Percentiles rank a stretch among this genome's conserved stretches.
Evolutionary conservation across 345 rosid species (phyloP).

Genomic region (Theobroma cacao): DNA sequence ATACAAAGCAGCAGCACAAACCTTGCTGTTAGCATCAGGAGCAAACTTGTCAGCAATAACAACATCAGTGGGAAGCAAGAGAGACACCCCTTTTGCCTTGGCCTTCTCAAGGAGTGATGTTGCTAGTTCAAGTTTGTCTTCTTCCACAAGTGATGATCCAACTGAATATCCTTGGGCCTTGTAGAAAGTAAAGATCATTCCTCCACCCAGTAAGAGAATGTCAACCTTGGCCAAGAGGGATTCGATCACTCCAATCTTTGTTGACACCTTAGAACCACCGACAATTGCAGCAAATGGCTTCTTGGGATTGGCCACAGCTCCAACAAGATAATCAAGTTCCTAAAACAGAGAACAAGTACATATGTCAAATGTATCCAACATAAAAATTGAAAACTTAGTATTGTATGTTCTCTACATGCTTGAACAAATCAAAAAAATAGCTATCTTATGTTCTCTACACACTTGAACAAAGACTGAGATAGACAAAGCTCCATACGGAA

Average conservation of each 20-base stretch:
- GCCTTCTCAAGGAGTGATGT: slow-evolving; percentile 82
- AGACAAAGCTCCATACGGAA: not conserved
- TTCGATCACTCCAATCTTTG: slow-evolving; percentile 92
- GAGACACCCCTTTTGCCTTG: slow-evolving; percentile 83
- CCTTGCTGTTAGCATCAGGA: slow-evolving; percentile 89
- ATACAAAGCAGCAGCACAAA: slow-evolving; percentile 19
- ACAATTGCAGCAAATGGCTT: slow-evolving; percentile 96
- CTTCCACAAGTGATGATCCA: slow-evolving; percentile 93
- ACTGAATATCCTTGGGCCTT: slow-evolving; percentile 85
- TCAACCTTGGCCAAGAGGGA: slow-evolving; percentile 84
- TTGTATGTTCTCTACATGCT: not conserved
- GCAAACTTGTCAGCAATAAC: slow-evolving; percentile 92
- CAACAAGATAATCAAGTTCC: slow-evolving; percentile 97
- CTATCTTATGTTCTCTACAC: not conserved
- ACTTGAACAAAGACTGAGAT: not conserved
- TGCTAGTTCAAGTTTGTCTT: slow-evolving; percentile 88
- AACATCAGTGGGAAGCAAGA: slow-evolving; percentile 81
- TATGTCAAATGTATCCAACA: not conserved
- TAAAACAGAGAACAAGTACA: slow-evolving; percentile 20
- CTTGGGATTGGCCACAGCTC: slow-evolving; percentile 87
- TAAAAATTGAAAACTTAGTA: not conserved
- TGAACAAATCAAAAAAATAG: no score
- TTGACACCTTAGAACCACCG: slow-evolving; percentile 92
- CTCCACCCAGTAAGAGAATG: slow-evolving; percentile 88
- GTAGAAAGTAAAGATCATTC: slow-evolving; percentile 98